Base-by-base conservation (phyloP, 345 rosid genomes). In the Moricandia arvensis region DNA sequence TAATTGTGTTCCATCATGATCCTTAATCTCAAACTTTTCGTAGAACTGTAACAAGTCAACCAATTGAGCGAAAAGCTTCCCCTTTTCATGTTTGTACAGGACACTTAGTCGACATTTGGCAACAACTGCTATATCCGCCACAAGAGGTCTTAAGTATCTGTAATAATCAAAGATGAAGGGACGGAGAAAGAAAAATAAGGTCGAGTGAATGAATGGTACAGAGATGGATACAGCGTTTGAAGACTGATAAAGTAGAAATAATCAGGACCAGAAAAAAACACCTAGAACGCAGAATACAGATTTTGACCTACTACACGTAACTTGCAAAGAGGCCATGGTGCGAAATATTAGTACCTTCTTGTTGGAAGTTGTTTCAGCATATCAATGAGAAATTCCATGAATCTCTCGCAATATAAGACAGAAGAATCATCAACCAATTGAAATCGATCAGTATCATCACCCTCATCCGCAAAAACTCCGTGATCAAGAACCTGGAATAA, bases 1-100 rank as follows among this genome's bases (percentile, higher is more conserved):
- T 79, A 95, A 79, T 61, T 95, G 99, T 59, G 96, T 95, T 33
- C 99, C 99, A 73, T 84, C 88, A 71, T 92, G 97, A 81, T 95
- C 99, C 79, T 95, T 90, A 61, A 95, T 95, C 88, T 95, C 99
- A 85, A 95, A 95, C 80, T 93, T 90, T 83, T 95, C 99, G 64
- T 95, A 95, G 75, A 90, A 92, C 81, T 95, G 99, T 66, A 95
- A 82, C 73, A 95, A 87, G 83, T 95, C 99, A 69, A 92, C 99
- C 73, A 95, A 84, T 38, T 95, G 97, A 15, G 96, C 96, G 59
- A 95, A 95, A 74, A 95, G 96, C 75, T 87, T 92, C 71, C 99
- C 99, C 53, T 88, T 90, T 63, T 82, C 90, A 83, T 92, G 97
- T 66, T 83, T 86, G 79, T 92, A 95, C 41, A 95, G 90, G 64